phyloP scores from a whole-genome alignment of 2,329 filamentous ascomycete genomes.

The Neofusicoccum umdonicola region DNA sequence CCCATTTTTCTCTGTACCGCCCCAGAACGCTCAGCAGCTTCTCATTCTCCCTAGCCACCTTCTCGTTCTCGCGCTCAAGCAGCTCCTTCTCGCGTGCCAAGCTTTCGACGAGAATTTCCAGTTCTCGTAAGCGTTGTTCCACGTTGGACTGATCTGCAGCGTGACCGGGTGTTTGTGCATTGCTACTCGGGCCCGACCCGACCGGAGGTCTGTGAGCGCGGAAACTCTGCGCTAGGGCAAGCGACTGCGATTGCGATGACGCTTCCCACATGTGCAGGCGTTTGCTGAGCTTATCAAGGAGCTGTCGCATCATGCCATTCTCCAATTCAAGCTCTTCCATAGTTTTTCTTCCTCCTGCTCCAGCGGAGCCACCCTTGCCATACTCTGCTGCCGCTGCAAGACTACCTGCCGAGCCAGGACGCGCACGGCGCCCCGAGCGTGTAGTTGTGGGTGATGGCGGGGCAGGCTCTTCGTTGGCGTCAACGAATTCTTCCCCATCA shows the following conservation, averaged over 20 bases:
- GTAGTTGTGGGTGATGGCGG: slow-evolving; percentile 46
- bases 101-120: slow-evolving; percentile 64
- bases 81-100: slow-evolving; percentile 61
- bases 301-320: slow-evolving; percentile 79
- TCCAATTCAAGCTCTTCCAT: slow-evolving; percentile 86
- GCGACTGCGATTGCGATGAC: slow-evolving; percentile 81
- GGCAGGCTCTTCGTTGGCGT: slow-evolving; percentile 68
- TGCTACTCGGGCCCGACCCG: slow-evolving; percentile 19
- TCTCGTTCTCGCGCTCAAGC: slow-evolving; percentile 60
- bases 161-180: slow-evolving; percentile 5
- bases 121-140: slow-evolving; percentile 37
- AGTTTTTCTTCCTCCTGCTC: slow-evolving; percentile 57
- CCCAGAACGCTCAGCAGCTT: slow-evolving; percentile 55
- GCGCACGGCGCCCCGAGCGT: slow-evolving; percentile 34
- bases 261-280: slow-evolving; percentile 92
- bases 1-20: slow-evolving; percentile 64
- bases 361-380: background rate
- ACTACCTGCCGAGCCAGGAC: slow-evolving; percentile 19
- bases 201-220: slow-evolving; percentile 34
- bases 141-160: slow-evolving; percentile 10
- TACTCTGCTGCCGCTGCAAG: slow-evolving; percentile 24
- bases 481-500: slow-evolving; percentile 74
- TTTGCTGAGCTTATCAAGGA: slow-evolving; percentile 81
- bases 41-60: slow-evolving; percentile 60
- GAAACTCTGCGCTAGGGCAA: slow-evolving; percentile 80